Evolutionary conservation across 2,329 filamentous ascomycete genomes (phyloP), one percentile per base, ranked within the genome.

Genomic region (Domatiomyces catenatus): DNA sequence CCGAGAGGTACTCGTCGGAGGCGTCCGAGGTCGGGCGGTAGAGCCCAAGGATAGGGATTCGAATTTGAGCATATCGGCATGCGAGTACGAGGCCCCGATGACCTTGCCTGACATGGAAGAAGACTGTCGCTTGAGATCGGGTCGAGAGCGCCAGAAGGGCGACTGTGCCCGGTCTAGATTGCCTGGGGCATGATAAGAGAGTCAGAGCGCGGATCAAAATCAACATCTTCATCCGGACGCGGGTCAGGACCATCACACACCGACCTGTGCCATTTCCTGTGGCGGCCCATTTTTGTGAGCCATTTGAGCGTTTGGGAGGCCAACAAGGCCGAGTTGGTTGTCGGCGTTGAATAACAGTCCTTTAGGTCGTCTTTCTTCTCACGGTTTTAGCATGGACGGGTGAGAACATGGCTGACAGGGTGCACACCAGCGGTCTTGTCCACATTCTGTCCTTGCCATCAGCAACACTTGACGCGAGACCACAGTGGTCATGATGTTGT

Each of bases 221-320:
- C 6, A 43, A 22, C n/a, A 26, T 7, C 2, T 20, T 24, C 8
- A 46, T 28, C 15, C 10, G 15, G 12, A 39, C n/a, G 8, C 10
- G 19, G 12, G 42, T 51, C 52, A 53, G 52, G 53, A 57, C 63
- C 63, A 60, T 62, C 62, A 84, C 81, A 76, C 83, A 96, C 92
- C 90, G 75, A 98, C 89, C 84, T 98, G 90, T 61, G 95, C 86
- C 92, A 98, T 98, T 77, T 98, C 92, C 64, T 82, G 79, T 58
- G 76, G 72, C 59, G 76, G 73, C 72, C 32, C 32, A 15, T 86
- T 87, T 73, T 84, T 84, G 18, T 69, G 76, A 71, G 69, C 75
- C 66, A 66, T 66, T 10, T 42, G 48, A 20, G 22, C 20, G 39
- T 22, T 43, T 43, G 19, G 8, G 17, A 42, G 24, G 20, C 5